These are phyloP conservation scores for Plasmopara muralis DNA, from an alignment of 352 stramenopile genomes.

Conservation along the genomic window DNA sequence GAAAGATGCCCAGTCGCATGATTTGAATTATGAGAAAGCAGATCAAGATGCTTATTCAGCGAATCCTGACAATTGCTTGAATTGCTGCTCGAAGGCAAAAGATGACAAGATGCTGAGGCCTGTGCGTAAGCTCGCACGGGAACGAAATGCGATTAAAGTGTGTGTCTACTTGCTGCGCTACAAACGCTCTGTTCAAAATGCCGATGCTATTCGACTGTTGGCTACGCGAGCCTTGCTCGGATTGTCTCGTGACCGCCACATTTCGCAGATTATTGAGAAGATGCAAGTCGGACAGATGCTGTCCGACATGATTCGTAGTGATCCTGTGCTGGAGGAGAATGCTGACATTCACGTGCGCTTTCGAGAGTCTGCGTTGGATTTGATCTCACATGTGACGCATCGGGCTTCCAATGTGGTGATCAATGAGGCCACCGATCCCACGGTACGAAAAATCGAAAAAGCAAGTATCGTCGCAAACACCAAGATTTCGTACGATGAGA, in stretches of 20 bases:
- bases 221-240: constrained; percentile 76
- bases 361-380: constrained; percentile 75
- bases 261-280: constrained; percentile 87
- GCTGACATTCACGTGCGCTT: constrained; percentile 84
- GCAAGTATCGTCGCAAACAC: constrained; percentile 85
- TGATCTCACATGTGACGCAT: constrained; percentile 84
- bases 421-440: constrained; percentile 83
- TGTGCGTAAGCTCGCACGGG: constrained; percentile 64
- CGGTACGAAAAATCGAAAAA: constrained; percentile 84
- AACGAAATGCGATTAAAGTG: constrained; percentile 84
- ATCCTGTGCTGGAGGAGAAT: constrained; percentile 81
- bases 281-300: constrained; percentile 85
- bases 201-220: constrained; percentile 78
- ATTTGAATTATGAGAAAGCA: constrained; percentile 5
- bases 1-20: constrained; percentile 25
- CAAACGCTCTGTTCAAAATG: constrained; percentile 80
- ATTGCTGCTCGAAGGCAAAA: constrained; percentile 51
- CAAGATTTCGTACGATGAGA: constrained; percentile 76
- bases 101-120: constrained; percentile 63
- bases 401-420: constrained; percentile 77
- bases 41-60: constrained; percentile 5
- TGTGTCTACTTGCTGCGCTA: constrained; percentile 84
- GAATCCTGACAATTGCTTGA: constrained; percentile 11
- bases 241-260: constrained; percentile 78
- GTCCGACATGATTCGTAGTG: constrained; percentile 81